phyloP scores from a whole-genome alignment of 192 early-diverging fungal genomes.

The Entophlyctis luteolus region DNA sequence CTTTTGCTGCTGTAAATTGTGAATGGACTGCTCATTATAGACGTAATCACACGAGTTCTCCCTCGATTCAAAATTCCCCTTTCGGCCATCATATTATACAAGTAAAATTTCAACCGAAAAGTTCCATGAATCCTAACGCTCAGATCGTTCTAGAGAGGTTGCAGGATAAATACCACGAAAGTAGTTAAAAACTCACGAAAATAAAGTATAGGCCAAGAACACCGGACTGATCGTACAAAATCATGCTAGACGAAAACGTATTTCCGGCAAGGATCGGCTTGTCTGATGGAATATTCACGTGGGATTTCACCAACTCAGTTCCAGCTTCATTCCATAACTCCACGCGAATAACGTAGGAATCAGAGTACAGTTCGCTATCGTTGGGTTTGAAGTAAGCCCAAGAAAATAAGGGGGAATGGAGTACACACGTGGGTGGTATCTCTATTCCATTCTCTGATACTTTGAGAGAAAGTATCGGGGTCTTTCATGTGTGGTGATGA shows the following conservation, averaged over 20 bases:
- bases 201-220: conserved; percentile 20
- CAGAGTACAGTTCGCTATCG: conserved; percentile 18
- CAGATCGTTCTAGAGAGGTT: conserved; percentile 8
- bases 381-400: neutral
- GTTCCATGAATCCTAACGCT: conserved; percentile 21
- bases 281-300: conserved; percentile 19
- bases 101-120: conserved; percentile 19
- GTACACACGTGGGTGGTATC: conserved; percentile 8
- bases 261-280: conserved; percentile 21
- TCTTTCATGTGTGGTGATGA: neutral
- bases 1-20: conserved; percentile 26
- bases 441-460: conserved; percentile 6
- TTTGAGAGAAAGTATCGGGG: conserved; percentile 17
- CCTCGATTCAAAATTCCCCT: conserved; percentile 11
- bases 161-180: neutral
- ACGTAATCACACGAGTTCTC: conserved; percentile 16
- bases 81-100: conserved; percentile 20
- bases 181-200: conserved; percentile 2
- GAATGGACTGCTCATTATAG: conserved; percentile 23
- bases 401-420: neutral
- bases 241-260: conserved; percentile 15
- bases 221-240: conserved; percentile 14
- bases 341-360: conserved; percentile 13
- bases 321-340: conserved; percentile 22
- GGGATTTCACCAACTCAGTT: conserved; percentile 3